Conservation (phyloP, 2,329 filamentous ascomycete species). For the Simplicillium aogashimaense region DNA sequence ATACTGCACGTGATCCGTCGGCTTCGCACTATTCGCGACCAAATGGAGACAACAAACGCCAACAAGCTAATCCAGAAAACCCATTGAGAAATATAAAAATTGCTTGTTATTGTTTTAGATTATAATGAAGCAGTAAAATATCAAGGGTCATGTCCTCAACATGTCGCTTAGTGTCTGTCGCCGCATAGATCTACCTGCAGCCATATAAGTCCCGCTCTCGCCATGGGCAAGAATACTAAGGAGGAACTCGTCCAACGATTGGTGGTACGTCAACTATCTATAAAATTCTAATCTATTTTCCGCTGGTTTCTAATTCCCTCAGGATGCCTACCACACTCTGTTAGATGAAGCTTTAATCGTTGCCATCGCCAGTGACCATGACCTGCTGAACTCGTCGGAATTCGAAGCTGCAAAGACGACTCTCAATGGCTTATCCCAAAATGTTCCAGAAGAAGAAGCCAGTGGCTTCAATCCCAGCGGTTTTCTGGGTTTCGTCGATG, state of each 20-base stretch:
- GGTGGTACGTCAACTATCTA: not conserved
- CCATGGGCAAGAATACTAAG: too few relatives aligned
- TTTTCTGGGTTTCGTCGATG: constrained; percentile 36
- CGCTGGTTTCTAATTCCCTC: not conserved
- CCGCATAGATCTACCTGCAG: too few relatives aligned
- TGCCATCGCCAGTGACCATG: constrained; percentile 66
- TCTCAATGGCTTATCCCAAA: constrained; percentile 55
- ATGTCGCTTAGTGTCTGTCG: too few relatives aligned
- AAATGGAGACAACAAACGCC: too few relatives aligned
- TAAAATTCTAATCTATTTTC: not conserved
- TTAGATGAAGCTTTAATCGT: constrained; percentile 71
- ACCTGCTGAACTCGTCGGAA: constrained; percentile 43
- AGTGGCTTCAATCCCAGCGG: constrained; percentile 73
- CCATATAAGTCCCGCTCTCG: too few relatives aligned
- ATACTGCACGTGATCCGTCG: too few relatives aligned
- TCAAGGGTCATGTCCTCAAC: too few relatives aligned
- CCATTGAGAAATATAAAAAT: too few relatives aligned
- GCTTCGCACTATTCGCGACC: too few relatives aligned
- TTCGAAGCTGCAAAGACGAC: constrained; percentile 44
- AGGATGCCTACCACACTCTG: constrained; percentile 64
- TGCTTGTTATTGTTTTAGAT: too few relatives aligned
- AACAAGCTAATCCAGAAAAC: too few relatives aligned
- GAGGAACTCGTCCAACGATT: not conserved
- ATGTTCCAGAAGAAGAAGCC: constrained; percentile 57
- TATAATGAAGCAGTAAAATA: too few relatives aligned